Base-by-base conservation (phyloP, 306 rosid species). In the Vigna mungo region DNA sequence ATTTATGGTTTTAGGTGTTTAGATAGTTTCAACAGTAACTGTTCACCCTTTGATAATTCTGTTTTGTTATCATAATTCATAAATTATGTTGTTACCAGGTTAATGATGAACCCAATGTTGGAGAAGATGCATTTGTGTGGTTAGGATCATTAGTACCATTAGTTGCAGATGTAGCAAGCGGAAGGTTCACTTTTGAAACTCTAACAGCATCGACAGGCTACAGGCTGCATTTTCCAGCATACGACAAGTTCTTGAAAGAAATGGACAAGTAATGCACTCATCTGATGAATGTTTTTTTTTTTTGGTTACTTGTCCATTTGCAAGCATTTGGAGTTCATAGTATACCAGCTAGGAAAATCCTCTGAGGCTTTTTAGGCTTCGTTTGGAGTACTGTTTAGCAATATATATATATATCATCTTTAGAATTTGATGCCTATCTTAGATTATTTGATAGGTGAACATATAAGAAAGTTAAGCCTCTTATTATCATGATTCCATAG, bases 51-150 rank as follows among this genome's bases (percentile, higher is more conserved):
- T 36, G 69, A 21, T 34, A 43, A 7, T 16, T 72, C 20, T 81
- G 75, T 75, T 68, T 78, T 25, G 34, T 30, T 39, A 59, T 69
- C 51, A 44, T 68, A 32, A 15, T 82, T 72, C 49, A 17, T 68
- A 34, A 34, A 66, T 54, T 27, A 53, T 65, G 32, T 14, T 65
- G 32, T 14, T 80, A 36, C 76, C 84, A 95, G 99, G 87, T 92
- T 77, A 80, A 71, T 48, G 58, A 85, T 58, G 91, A 90, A 23
- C 88, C 86, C 62, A 80, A 68, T 75, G 92, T 90, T 55, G 97
- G 97, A 73, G 99, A 95, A 89, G 96, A 95, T 78, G 92, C 94
- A 65, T 95, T 88, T 78, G 96, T 91, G 55, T 95, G 99, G 99
- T 21, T 95, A 80, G 97, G 88, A 52, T 90, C 96, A 23, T 49